phyloP scores from a whole-genome alignment of 2,329 filamentous ascomycete genomes.

The Paecilomyces formosus region DNA sequence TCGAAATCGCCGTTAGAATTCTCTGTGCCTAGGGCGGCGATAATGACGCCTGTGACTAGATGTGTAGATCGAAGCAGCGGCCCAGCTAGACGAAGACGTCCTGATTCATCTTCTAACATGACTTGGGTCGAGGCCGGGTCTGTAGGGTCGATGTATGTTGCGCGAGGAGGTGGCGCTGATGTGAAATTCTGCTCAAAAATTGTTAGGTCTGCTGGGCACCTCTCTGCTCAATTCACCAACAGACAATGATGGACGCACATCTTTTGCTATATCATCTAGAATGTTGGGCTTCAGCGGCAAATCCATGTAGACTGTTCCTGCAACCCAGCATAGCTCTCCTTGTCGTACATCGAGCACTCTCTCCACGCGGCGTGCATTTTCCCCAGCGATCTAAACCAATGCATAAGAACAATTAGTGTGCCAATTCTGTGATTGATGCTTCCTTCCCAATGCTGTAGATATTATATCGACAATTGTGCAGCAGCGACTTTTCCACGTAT shows the following conservation, averaged over 20 bases:
- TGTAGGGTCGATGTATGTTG: conserved; percentile 62
- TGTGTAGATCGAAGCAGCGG: conserved; percentile 58
- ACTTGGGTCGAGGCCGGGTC: conserved; percentile 48
- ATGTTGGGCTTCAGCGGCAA: conserved; percentile 96
- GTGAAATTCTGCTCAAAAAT: conserved; percentile 65
- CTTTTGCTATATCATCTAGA: conserved; percentile 87
- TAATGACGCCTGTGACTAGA: conserved; percentile 85
- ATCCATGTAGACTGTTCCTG: conserved; percentile 93
- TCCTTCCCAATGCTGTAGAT: background rate
- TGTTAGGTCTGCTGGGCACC: background rate
- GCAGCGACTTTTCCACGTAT: background rate
- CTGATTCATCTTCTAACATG: conserved; percentile 94
- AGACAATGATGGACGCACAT: conserved; percentile 49
- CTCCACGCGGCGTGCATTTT: conserved; percentile 68
- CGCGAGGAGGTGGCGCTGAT: conserved; percentile 65
- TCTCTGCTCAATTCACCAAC: background rate
- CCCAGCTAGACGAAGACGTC: conserved; percentile 73
- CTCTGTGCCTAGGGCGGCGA: conserved; percentile 92
- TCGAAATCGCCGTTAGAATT: conserved; percentile 89
- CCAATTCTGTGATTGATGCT: background rate
- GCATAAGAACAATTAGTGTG: background rate
- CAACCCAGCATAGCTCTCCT: conserved; percentile 91
- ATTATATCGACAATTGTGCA: background rate
- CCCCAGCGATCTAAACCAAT: conserved; percentile 57
- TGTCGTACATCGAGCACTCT: conserved; percentile 92